Evolutionary conservation across 768 basidiomycete genomes (phyloP).

Genomic region (Hygrocybe punicea): DNA sequence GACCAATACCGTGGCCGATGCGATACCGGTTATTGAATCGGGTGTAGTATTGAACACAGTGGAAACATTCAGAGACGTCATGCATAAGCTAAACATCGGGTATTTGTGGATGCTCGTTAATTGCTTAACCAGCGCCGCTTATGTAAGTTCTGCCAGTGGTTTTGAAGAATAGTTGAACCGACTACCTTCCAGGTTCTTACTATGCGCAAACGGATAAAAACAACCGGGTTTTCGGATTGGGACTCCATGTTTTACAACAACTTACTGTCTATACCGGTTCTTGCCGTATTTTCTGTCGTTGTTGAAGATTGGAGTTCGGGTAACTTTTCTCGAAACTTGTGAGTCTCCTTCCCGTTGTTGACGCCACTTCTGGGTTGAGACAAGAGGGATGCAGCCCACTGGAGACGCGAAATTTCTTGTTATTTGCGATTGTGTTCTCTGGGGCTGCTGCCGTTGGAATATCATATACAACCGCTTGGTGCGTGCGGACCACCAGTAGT

Average conservation of each 20-base stretch:
- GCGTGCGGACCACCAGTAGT: constrained; percentile 90
- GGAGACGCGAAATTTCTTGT: constrained; percentile 70
- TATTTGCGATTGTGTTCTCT: constrained; percentile 90
- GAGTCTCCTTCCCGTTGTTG: constrained; percentile 31
- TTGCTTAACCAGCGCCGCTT: constrained; percentile 84
- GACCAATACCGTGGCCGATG: constrained; percentile 41
- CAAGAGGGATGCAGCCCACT: constrained; percentile 60
- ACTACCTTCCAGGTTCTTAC: constrained; percentile 64
- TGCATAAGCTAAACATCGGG: constrained; percentile 63
- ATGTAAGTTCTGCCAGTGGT: constrained; percentile 50
- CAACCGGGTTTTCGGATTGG: constrained; percentile 94
- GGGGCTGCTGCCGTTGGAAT: constrained; percentile 98
- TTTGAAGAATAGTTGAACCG: neutral
- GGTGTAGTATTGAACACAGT: constrained; percentile 36
- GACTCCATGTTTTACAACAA: constrained; percentile 99
- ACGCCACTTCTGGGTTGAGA: neutral
- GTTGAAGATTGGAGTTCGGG: constrained; percentile 86
- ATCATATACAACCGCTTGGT: constrained; percentile 98
- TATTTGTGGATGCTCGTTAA: constrained; percentile 98
- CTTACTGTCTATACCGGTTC: constrained; percentile 86
- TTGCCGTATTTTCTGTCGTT: constrained; percentile 75
- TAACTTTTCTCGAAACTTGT: constrained; percentile 86
- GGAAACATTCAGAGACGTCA: constrained; percentile 43
- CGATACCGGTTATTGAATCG: constrained; percentile 33
- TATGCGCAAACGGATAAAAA: constrained; percentile 96